Percentiles rank a stretch among this genome's conserved stretches.
Evolutionary conservation across 2,329 filamentous ascomycete species (phyloP).

Genomic region (Seiridium unicorne): DNA sequence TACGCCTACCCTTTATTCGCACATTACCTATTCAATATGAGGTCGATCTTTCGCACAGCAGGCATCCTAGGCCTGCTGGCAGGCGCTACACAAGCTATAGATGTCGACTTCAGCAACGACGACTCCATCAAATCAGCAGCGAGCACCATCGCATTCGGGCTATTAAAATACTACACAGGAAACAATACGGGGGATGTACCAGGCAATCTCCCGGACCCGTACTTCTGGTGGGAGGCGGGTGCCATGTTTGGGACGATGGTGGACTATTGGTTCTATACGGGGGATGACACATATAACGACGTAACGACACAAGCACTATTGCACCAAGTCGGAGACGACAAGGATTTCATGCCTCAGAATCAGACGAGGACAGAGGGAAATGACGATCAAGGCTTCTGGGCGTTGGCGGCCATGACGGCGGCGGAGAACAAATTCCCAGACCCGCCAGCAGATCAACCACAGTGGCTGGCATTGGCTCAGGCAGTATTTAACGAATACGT

Average conservation of each 20-base stretch:
- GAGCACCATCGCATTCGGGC: slow-evolving; percentile 28
- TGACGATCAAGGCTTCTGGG: slow-evolving; percentile 64
- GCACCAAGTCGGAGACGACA: slow-evolving; percentile 42
- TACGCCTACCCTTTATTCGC: background rate
- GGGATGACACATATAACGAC: slow-evolving; percentile 48
- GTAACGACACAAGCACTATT: slow-evolving; percentile 41
- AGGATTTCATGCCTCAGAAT: slow-evolving; percentile 45
- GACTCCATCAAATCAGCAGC: slow-evolving; percentile 45
- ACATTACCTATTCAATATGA: slow-evolving; percentile 18
- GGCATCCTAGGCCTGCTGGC: slow-evolving; percentile 26
- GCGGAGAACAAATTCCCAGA: slow-evolving; percentile 60
- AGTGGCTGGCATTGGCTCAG: slow-evolving; percentile 64
- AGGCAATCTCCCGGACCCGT: slow-evolving; percentile 12
- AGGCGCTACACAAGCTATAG: slow-evolving; percentile 24
- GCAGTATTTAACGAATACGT: slow-evolving; percentile 64
- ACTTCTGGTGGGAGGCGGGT: slow-evolving; percentile 14
- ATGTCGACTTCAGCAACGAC: slow-evolving; percentile 30
- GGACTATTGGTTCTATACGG: slow-evolving; percentile 31
- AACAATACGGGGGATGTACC: slow-evolving; percentile 15
- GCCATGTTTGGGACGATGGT: slow-evolving; percentile 14
- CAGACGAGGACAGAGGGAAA: slow-evolving; percentile 43
- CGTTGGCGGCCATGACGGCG: slow-evolving; percentile 59
- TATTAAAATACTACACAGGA: slow-evolving; percentile 30
- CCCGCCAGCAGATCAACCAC: slow-evolving; percentile 43
- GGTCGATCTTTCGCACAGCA: slow-evolving; percentile 17